Evolutionary conservation across 495 filamentous ascomycete species (phyloP).

Genomic region (Lepraria neglecta): DNA sequence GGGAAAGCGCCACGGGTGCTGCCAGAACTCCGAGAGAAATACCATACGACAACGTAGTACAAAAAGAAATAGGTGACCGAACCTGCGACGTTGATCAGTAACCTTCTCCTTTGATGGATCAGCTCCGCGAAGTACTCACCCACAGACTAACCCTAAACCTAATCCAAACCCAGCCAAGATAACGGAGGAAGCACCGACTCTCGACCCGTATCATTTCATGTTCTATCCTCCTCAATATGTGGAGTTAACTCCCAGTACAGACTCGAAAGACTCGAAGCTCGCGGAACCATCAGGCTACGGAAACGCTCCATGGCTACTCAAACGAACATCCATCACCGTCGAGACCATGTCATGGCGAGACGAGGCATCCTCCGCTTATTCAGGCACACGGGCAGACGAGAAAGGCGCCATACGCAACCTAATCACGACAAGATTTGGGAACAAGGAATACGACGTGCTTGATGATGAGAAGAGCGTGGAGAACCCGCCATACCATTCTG

Average conservation of each 20-base stretch:
- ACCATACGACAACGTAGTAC: not conserved
- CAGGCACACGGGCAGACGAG: not conserved
- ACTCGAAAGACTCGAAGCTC: not conserved
- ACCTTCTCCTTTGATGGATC: too few relatives aligned
- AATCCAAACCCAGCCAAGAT: too few relatives aligned
- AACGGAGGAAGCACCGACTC: too few relatives aligned
- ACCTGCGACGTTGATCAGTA: not conserved
- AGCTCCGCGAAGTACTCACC: too few relatives aligned
- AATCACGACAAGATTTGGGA: not conserved
- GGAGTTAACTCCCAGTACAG: constrained; percentile 2
- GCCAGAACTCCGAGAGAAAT: not conserved
- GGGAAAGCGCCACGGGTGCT: not conserved
- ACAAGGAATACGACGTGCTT: not conserved
- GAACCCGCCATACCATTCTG: not conserved
- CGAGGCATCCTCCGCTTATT: not conserved
- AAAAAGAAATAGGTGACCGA: not conserved
- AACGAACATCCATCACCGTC: constrained; percentile 18
- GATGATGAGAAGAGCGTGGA: not conserved
- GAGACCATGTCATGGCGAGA: constrained; percentile 12
- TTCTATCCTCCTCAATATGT: constrained; percentile 15
- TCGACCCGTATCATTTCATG: too few relatives aligned
- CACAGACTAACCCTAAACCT: too few relatives aligned
- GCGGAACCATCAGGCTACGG: not conserved
- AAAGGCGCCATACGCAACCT: constrained; percentile 4
- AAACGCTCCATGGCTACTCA: constrained; percentile 13